phyloP scores from a whole-genome alignment of 2,329 filamentous ascomycete species.

The Tothia fuscella region DNA sequence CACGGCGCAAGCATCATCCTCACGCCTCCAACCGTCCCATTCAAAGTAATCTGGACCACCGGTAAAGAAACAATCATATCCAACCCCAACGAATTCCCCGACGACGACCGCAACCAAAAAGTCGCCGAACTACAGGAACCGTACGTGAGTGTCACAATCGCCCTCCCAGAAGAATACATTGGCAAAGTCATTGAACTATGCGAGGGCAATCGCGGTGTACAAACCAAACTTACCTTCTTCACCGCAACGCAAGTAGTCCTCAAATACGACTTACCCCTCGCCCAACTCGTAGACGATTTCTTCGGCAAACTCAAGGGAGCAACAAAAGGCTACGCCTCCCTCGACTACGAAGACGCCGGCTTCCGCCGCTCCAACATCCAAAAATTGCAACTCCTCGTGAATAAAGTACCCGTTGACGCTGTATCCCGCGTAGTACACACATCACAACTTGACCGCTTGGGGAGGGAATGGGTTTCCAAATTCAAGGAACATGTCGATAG shows the following conservation, averaged over 20 bases:
- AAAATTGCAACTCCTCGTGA: slow-evolving; percentile 87
- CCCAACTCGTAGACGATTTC: slow-evolving; percentile 89
- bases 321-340: slow-evolving; percentile 88
- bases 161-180: slow-evolving; percentile 85
- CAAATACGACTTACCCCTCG: slow-evolving; percentile 78
- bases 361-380: slow-evolving; percentile 70
- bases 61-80: slow-evolving; percentile 69
- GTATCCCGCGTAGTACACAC: slow-evolving; percentile 81
- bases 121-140: slow-evolving; percentile 56
- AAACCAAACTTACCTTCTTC: slow-evolving; percentile 83
- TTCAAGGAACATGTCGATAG: slow-evolving; percentile 95
- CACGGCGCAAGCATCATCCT: slow-evolving; percentile 93
- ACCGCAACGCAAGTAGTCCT: slow-evolving; percentile 86
- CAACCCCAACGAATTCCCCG: slow-evolving; percentile 82
- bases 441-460: slow-evolving; percentile 69
- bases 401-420: slow-evolving; percentile 85
- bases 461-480: slow-evolving; percentile 79
- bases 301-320: slow-evolving; percentile 92
- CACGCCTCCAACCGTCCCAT: slow-evolving; percentile 88
- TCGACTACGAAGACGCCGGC: slow-evolving; percentile 93
- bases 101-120: slow-evolving; percentile 47
- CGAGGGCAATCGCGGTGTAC: slow-evolving; percentile 76
- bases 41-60: slow-evolving; percentile 68
- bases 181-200: slow-evolving; percentile 93
- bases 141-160: slow-evolving; percentile 74